phyloP scores from a whole-genome alignment of 2,329 filamentous ascomycete genomes.

The Arachnomyces sp. region DNA sequence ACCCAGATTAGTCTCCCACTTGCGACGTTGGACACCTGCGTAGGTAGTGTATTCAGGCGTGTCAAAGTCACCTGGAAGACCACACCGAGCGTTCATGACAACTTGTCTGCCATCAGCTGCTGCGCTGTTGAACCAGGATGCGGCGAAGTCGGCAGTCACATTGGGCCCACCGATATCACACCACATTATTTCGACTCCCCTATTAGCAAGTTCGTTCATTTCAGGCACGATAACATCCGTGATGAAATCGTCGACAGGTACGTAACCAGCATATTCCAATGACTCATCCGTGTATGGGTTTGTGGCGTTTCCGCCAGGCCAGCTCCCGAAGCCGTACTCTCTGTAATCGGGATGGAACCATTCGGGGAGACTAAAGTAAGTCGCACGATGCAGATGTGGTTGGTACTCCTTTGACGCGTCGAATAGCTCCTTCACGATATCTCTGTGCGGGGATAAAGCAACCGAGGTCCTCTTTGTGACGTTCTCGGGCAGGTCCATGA shows the following conservation, averaged over 20 bases:
- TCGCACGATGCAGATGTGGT: constrained; percentile 35
- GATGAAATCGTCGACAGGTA: constrained; percentile 35
- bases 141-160: constrained; percentile 34
- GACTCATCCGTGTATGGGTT: constrained; percentile 38
- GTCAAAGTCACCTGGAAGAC: constrained; percentile 50
- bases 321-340: constrained; percentile 29
- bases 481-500: constrained; percentile 36
- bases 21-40: constrained; percentile 42
- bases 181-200: constrained; percentile 42
- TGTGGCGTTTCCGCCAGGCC: constrained; percentile 33
- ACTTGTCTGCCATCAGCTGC: constrained; percentile 40
- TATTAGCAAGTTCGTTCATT: constrained; percentile 36
- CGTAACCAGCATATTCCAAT: constrained; percentile 37
- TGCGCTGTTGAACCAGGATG: constrained; percentile 36
- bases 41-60: constrained; percentile 52
- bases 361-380: constrained; percentile 40
- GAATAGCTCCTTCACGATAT: constrained; percentile 37
- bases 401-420: constrained; percentile 36
- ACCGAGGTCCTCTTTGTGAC: constrained; percentile 36
- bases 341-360: constrained; percentile 40
- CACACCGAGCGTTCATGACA: constrained; percentile 50
- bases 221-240: constrained; percentile 35
- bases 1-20: constrained; percentile 53
- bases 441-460: constrained; percentile 30
- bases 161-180: constrained; percentile 41